Base-by-base conservation (phyloP, 1,284 basidiomycete species). In the Entoloma clypeatum region DNA sequence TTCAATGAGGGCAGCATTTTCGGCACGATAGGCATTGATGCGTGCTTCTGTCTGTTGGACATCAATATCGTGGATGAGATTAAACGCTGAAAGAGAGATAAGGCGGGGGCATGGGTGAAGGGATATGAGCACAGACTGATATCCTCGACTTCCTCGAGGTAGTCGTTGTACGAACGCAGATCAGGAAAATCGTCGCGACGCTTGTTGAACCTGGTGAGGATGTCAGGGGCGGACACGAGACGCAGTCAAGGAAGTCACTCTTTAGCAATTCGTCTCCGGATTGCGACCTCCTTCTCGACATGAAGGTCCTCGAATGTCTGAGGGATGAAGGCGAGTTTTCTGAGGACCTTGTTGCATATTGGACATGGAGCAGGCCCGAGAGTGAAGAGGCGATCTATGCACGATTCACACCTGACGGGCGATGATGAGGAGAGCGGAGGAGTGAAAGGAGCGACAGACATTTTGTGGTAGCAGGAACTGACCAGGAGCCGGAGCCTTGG, bases 401-500 rank as follows among this genome's bases (percentile, higher is more conserved):
- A 99, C 2, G 88, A 91, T 69, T 96, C 93, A 65, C 93, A 97
- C 88, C 92, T 94, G 22, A 23, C 13, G 53, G 8, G 27, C 13
- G 43, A 22, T 26, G 52, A n/a, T 40, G 23, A 36, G 18, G 26
- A 21, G 27, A 16, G n/a, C 22, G 46, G 23, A 14, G 16, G 29
- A 10, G 23, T 22, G 42, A 26, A 34, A 13, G 28, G 33, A 29
- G 33, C 31, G 32, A 58, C 76, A 45, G 51, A 92, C 94, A 98
- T 95, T 75, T 97, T 97, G 69, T 99, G 96, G 65, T 98, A 99
- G 64, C 96, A 99, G 23, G 90, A 79, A 58, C 92, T 94, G 48
- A 99, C 94, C 43, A 99, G 76, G 33, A 99, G 72, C 29, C 95
- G 82, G 18, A 99, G 72, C 56, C 93, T 92, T 10, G 93, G 92